These are phyloP conservation scores for Musa itinerans DNA, from an alignment of 176 grass and related monocot genomes.

Conservation along the genomic window DNA sequence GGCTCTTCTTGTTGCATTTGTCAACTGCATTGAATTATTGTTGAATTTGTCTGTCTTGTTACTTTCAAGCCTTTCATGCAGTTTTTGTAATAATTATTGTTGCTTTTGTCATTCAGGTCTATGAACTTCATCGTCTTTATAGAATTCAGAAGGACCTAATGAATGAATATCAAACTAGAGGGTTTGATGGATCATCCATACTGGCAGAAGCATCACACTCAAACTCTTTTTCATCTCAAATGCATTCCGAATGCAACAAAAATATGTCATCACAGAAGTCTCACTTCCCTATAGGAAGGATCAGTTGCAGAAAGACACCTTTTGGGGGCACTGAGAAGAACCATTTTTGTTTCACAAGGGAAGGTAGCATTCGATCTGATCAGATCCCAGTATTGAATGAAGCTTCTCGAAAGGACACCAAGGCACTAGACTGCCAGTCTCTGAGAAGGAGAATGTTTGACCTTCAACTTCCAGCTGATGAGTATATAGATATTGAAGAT, in stretches of 20 bases:
- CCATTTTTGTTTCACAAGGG: neutral
- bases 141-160: constrained; percentile 64
- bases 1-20: neutral
- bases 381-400: neutral
- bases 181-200: constrained; percentile 23
- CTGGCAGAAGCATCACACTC: constrained; percentile 19
- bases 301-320: neutral
- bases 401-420: neutral
- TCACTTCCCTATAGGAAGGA: neutral
- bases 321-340: neutral
- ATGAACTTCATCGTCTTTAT: constrained; percentile 70
- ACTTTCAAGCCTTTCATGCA: constrained; percentile 1
- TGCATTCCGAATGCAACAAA: constrained; percentile 20
- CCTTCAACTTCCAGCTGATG: constrained; percentile 10
- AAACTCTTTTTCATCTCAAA: constrained; percentile 30
- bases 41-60: neutral
- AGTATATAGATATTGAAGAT: constrained; percentile 12
- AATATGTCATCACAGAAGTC: neutral
- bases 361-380: neutral
- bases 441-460: constrained; percentile 12
- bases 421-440: neutral
- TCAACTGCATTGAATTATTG: no score
- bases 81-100: constrained; percentile 21
- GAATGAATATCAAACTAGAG: constrained; percentile 29
- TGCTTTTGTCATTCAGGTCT: constrained; percentile 37